Base-by-base conservation (phyloP, 257 asterid genomes). In the Nemophila menziesii region DNA sequence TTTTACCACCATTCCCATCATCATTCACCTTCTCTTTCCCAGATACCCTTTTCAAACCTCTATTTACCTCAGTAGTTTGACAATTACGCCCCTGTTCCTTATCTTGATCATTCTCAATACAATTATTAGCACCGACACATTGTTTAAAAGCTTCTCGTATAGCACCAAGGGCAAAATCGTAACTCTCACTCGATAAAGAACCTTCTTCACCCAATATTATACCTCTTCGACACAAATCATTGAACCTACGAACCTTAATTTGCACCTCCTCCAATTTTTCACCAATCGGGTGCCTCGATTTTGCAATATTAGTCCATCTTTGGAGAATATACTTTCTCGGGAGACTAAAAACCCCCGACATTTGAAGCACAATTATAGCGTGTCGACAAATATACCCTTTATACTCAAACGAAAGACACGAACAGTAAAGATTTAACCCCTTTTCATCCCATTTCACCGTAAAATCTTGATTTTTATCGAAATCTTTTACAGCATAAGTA, bases 131-230 rank as follows among this genome's bases (percentile, higher is more conserved):
- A 44, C 55, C 55, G 33, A 46, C 54, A 64, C 92, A 77, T 37
- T 67, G 79, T 44, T 56, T 64, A 43, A 75, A 46, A 62, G 97
- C 95, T 61, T 75, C 93, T 41, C 57, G 58, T 51, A 83, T 68
- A 43, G 89, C 69, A 56, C 62, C 64, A 51, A 73, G 55, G 15
- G 97, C 97, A 59, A 68, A 49, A 58, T 44, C 51, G 54, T 80
- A 83, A 70, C 95, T 83, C 56, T 83, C 95, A 42, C 51, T 71
- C 29, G 97, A 75, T 43, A 83, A 57, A 1, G 97, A 87, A 22
- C 97, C 97, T 64, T 80, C 97, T 71, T 87, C 97, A 29, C 95
- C 97, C 67, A 83, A 71, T 67, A 83, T 71, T 66, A 87, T 68
- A 56, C 95, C 95, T 44, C 93, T 69, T 23, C 89, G 68, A 51